Base-by-base conservation (phyloP, 116 monocot species). In the Papilionanthe hybrid region DNA sequence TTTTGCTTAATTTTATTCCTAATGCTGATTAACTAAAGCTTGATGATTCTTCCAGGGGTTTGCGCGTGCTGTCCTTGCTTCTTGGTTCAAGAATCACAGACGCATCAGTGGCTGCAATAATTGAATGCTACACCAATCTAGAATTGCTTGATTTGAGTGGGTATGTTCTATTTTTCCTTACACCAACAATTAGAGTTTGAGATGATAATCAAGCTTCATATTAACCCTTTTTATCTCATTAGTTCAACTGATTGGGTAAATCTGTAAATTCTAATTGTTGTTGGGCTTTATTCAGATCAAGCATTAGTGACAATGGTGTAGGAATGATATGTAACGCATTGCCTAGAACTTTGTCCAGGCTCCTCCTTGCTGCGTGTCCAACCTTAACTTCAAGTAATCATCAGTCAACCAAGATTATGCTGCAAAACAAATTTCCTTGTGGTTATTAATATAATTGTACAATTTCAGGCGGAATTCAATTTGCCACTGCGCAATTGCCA, bases 131-230 rank as follows among this genome's bases (percentile, higher is more conserved):
- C 76, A 47, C 77, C 57, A 83, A 56, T 80, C 77, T 99, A 32
- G 99, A 95, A 82, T 83, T 99, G 80, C 93, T 99, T 84, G 95
- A 99, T 84, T 81, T 99, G 71, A 99, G 99, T 75, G 99, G 99
- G 99, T 99, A 90, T 55, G 87, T 78, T 43, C 23, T 32, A 19
- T 65, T 55, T 60, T 76, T 28, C 71, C 27, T 65, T 17, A 25
- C 2, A 65, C 17, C 27, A 23, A 65, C 25, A 37, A 37, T 37
- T 37, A 37, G 1, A 17, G 2, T 27, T 27, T 65, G 65, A 25
- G 27, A 65, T 3, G 27, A 65, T 65, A 23, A 8, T 65, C 27
- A 65, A 9, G 65, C 27, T 71, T 37, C 37, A 0, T 37, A 41
- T 53, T 4, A 53, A 15, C 37, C 18, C 5, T 32, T 71, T 71